Conservation (phyloP, 257 asterid species). For the Solanum pimpinellifolium region DNA sequence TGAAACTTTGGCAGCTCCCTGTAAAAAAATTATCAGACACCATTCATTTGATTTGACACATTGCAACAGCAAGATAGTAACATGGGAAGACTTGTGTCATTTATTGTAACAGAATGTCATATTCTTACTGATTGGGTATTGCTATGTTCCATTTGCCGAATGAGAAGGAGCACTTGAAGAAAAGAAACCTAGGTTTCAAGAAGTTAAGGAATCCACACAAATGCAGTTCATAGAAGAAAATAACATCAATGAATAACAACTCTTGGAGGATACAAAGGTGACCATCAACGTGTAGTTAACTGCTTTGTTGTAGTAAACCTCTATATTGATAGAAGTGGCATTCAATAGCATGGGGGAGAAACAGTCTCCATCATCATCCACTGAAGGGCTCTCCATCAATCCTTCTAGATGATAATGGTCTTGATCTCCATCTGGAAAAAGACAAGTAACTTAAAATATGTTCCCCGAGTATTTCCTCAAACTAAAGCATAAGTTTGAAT, state of each 20-base stretch:
- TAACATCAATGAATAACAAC: not conserved
- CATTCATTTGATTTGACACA: not conserved
- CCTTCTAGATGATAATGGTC: conserved; percentile 82
- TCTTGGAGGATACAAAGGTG: conserved; percentile 91
- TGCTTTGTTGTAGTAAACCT: conserved; percentile 88
- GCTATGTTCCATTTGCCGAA: conserved; percentile 96
- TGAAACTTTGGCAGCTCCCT: conserved; percentile 99
- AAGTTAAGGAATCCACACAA: conserved; percentile 43
- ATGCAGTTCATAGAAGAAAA: not conserved
- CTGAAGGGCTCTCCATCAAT: conserved; percentile 95
- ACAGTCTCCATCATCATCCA: conserved; percentile 89
- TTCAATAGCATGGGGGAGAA: conserved; percentile 87
- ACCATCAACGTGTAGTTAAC: conserved; percentile 96
- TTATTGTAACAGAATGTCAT: not conserved
- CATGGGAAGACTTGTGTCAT: not conserved
- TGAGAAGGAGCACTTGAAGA: conserved; percentile 83
- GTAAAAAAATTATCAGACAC: not conserved
- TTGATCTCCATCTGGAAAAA: conserved; percentile 64
- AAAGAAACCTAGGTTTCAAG: conserved; percentile 54
- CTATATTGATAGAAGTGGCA: conserved; percentile 84
- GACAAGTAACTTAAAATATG: not conserved
- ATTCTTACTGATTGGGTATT: conserved; percentile 87
- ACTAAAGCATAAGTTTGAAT: not conserved
- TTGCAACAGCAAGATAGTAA: not conserved
- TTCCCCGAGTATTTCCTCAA: not conserved